These are phyloP conservation scores for Amauroascus niger DNA, from an alignment of 2,329 filamentous ascomycete species.

Conservation along the genomic window DNA sequence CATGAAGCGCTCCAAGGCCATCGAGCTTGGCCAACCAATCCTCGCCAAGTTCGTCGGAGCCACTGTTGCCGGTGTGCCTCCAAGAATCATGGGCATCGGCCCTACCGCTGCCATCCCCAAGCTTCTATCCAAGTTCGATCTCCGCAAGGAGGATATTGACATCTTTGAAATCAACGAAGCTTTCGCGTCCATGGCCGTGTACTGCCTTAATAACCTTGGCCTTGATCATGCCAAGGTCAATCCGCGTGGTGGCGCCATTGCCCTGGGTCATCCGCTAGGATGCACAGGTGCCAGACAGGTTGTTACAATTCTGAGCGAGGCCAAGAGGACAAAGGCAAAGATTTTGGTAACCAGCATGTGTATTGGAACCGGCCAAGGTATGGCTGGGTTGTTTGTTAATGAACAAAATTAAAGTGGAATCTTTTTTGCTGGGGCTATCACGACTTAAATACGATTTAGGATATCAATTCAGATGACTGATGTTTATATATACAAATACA, in stretches of 20 bases:
- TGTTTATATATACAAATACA: too few species aligned
- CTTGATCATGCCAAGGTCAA: conserved; percentile 67
- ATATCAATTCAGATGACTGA: too few species aligned
- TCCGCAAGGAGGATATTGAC: conserved; percentile 74
- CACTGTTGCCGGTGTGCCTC: conserved; percentile 83
- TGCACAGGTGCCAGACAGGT: conserved; percentile 85
- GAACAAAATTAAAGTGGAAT: conserved; percentile 39
- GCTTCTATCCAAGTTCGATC: conserved; percentile 67
- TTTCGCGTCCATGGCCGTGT: conserved; percentile 95
- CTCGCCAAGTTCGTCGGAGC: conserved; percentile 74
- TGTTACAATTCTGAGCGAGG: conserved; percentile 80
- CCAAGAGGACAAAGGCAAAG: conserved; percentile 77
- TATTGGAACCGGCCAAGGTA: conserved; percentile 57
- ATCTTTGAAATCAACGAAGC: conserved; percentile 94
- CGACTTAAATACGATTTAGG: too few species aligned
- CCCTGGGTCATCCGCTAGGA: conserved; percentile 80
- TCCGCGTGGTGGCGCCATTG: conserved; percentile 86
- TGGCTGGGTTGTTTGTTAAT: conserved; percentile 58
- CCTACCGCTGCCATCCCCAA: conserved; percentile 58
- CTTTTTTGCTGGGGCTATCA: not conserved
- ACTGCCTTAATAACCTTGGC: conserved; percentile 64
- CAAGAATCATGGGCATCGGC: conserved; percentile 88
- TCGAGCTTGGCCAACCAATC: conserved; percentile 75
- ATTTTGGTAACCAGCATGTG: conserved; percentile 87
- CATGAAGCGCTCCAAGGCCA: conserved; percentile 88